A percentile compares a stretch with the other conserved stretches of the same genome.
Evolutionary conservation across 345 rosid genomes (phyloP).

Genomic region (Dipteronia dyeriana): DNA sequence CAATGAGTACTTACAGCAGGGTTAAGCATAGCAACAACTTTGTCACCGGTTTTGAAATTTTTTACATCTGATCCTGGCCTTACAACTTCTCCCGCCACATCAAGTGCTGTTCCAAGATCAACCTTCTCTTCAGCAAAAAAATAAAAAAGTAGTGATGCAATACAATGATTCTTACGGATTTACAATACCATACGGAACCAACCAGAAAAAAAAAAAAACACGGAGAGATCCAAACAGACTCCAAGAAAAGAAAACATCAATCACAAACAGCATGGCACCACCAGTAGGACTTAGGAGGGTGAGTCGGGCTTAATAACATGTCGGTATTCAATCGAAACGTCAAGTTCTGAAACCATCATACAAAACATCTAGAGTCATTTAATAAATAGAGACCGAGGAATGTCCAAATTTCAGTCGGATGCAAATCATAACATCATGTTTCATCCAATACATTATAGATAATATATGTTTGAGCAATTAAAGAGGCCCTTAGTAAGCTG

Average conservation of each 20-base stretch:
- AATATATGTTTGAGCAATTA: no score
- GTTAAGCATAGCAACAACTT: slow-evolving; percentile 65
- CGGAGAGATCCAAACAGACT: neutral
- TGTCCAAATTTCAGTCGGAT: neutral
- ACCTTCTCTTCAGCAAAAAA: slow-evolving; percentile 8
- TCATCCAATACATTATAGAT: neutral
- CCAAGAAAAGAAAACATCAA: neutral
- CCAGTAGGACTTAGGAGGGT: no score
- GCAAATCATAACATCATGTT: neutral
- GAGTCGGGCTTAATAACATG: no score
- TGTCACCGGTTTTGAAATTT: slow-evolving; percentile 68
- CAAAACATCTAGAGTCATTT: neutral
- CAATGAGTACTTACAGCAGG: slow-evolving; percentile 37
- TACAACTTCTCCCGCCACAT: slow-evolving; percentile 78
- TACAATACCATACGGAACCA: neutral
- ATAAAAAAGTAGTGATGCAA: neutral
- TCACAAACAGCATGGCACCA: neutral
- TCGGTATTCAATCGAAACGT: neutral
- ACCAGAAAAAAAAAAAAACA: neutral
- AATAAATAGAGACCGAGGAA: neutral
- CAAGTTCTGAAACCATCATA: neutral
- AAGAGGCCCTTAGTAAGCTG: no score
- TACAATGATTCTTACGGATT: neutral
- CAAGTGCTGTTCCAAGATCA: slow-evolving; percentile 53
- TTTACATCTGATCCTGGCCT: slow-evolving; percentile 63